phyloP scores from a whole-genome alignment of 1,284 basidiomycete species.

The Rugosomyces carneus region DNA sequence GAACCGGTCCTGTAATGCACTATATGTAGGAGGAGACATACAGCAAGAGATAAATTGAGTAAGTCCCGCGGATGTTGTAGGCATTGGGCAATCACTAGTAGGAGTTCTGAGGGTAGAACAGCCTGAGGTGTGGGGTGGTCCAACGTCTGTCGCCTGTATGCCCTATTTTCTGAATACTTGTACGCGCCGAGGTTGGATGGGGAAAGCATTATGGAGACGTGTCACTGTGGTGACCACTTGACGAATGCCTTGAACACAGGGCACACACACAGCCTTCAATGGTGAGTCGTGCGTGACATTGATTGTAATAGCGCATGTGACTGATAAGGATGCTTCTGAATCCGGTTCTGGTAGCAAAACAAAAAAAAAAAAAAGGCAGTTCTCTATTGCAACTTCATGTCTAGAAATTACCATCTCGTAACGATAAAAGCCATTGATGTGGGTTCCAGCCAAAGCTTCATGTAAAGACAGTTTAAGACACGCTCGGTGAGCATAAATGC shows the following conservation, averaged over 20 bases:
- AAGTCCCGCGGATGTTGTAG: slow-evolving; percentile 11
- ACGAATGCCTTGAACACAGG: no score
- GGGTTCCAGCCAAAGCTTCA: no score
- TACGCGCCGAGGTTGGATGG: neutral
- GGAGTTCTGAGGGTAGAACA: slow-evolving; percentile 11
- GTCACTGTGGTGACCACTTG: neutral
- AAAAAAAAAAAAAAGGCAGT: no score
- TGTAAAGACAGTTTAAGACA: no score
- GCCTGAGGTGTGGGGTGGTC: neutral
- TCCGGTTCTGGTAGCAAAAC: no score
- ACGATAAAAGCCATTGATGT: no score
- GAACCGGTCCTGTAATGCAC: neutral
- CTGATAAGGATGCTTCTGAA: neutral
- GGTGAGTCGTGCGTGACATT: no score
- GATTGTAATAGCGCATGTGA: neutral
- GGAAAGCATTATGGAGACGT: neutral
- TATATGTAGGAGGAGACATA: slow-evolving; percentile 3
- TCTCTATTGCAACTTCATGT: no score
- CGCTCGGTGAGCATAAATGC: no score
- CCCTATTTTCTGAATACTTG: neutral
- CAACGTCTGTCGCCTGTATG: neutral
- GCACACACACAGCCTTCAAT: no score
- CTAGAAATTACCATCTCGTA: no score
- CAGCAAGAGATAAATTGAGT: slow-evolving; percentile 13
- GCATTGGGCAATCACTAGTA: slow-evolving; percentile 11